Conservation (phyloP, 768 basidiomycete species). For the Sarcomyxa edulis region DNA sequence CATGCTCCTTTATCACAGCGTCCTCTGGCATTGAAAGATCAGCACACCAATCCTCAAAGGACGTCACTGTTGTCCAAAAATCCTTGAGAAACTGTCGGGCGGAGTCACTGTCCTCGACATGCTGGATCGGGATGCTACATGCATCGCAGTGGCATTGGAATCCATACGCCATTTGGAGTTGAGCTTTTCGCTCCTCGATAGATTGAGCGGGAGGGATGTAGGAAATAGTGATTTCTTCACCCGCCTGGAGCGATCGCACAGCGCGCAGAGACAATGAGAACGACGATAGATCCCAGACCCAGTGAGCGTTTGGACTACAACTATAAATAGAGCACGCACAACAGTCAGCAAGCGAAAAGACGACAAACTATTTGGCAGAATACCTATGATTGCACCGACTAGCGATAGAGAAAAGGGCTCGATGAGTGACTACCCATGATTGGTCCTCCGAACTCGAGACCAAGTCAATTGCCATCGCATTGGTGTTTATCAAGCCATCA, state of each 20-base stretch:
- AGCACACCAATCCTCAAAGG: slow-evolving; percentile 31
- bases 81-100: slow-evolving; percentile 19
- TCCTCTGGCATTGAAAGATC: slow-evolving; percentile 20
- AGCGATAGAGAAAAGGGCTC: slow-evolving; percentile 28
- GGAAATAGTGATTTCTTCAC: slow-evolving; percentile 32
- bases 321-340: slow-evolving; percentile 11
- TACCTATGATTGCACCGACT: slow-evolving; percentile 38
- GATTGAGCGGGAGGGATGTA: slow-evolving; percentile 23
- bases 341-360: not conserved
- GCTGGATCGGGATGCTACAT: slow-evolving; percentile 14
- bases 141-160: slow-evolving; percentile 27
- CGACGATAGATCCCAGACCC: slow-evolving; percentile 27
- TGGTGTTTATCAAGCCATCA: slow-evolving; percentile 24
- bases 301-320: slow-evolving; percentile 33
- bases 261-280: slow-evolving; percentile 28
- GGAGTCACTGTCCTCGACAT: slow-evolving; percentile 19
- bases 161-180: slow-evolving; percentile 19
- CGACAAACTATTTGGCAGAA: too few species aligned
- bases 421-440: slow-evolving; percentile 23
- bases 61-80: slow-evolving; percentile 21
- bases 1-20: slow-evolving; percentile 25
- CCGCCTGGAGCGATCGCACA: slow-evolving; percentile 25
- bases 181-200: slow-evolving; percentile 13
- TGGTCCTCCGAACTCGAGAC: slow-evolving; percentile 16
- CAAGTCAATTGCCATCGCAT: slow-evolving; percentile 26